Base-by-base conservation (phyloP, 2,329 filamentous ascomycete species). In the Aspergillus oerlinghausenensis region DNA sequence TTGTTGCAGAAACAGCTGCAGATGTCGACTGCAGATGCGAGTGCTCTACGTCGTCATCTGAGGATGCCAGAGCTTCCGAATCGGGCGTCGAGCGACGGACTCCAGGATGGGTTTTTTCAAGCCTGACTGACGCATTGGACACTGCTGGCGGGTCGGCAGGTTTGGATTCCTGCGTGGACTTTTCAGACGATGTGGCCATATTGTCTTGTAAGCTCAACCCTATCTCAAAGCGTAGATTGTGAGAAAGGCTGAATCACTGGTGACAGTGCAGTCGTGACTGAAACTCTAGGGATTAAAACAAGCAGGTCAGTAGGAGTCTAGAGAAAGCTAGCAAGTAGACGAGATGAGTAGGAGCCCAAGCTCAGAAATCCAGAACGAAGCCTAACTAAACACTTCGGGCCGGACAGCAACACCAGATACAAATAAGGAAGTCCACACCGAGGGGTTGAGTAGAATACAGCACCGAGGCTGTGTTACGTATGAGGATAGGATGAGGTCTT, bases 21-120 rank as follows among this genome's bases (percentile, higher is more conserved):
- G 76, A 65, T 80, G 80, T 61, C 75, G 75, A 66, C 70, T 73
- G 56, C 82, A 84, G 79, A 48, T 80, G 80, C 63, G 83, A 81
- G 69, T 85, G 81, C 59, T 96, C 89, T 56, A 80, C 82, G 73
- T 99, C 94, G 72, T 97, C 94, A 73, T 97, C 94, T 11, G 92
- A 97, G 63, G 93, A 97, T 52, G 89, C 92, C 58, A 97, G 79
- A 52, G 90, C 93, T 71, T 97, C 93, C 3, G 92, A 97, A 70
- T 97, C 94, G 23, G 93, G 93, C 1, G 93, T 97, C 7, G 91
- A 92, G 54, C 89, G 88, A 65, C 92, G 85, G 55, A 87, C 82
- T 55, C 79, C 78, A 35, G 79, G 72, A 67, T 89, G 88, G 51
- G 88, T 80, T 72, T 92, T 94, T 51, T 93, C 90, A 35, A 90